Base-by-base conservation (phyloP, 192 early-diverging fungal species). In the Coemansia sp. region DNA sequence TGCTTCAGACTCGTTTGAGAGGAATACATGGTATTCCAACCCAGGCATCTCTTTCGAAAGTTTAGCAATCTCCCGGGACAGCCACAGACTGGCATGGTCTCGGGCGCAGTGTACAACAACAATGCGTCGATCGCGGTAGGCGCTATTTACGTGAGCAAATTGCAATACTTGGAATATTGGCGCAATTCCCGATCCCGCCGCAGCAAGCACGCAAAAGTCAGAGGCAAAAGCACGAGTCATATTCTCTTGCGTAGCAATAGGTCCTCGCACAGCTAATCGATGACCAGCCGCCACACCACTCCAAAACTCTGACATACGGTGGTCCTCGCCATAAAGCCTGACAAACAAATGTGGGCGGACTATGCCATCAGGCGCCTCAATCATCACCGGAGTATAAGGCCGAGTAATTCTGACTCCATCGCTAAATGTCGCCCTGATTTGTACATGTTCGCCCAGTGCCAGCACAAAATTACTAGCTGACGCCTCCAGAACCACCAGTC, bases 361-460 rank as follows among this genome's bases (percentile, higher is more conserved):
- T 5, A 76, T 31, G 34, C 80, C 71, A 12, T 73, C 68, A 1
- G 49, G 63, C 3, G 68, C 79, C 49, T 68, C 68, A 27, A 76
- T 29, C 80, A 81, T 73, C 29, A 81, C 71, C 0, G 80, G 80
- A 2, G 80, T 81, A 34, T 76, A 81, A 18, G 80, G 79, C 36
- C 71, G 62, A 5, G 79, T 81, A 1, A 70, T 43, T 0, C 33
- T 44, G 8, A 15, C 20, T 15, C 36, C 47, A 7, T 47, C 44
- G 20, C 24, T 7, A 11, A 67, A 7, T 7, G 10, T 3, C 24
- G 69, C 64, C 6, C 80, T 67, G n/a, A 76, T 62, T 36, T 81
- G 80, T 34, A 81, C 66, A 46, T 81, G 80, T 27, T 81, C 71
- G 53, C 80, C 80, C 4, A 70, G 31, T 2, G 71, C 57, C 36